Evolutionary conservation across 169 alveolate species (phyloP).

Genomic region (Cryptosporidium ubiquitum): DNA sequence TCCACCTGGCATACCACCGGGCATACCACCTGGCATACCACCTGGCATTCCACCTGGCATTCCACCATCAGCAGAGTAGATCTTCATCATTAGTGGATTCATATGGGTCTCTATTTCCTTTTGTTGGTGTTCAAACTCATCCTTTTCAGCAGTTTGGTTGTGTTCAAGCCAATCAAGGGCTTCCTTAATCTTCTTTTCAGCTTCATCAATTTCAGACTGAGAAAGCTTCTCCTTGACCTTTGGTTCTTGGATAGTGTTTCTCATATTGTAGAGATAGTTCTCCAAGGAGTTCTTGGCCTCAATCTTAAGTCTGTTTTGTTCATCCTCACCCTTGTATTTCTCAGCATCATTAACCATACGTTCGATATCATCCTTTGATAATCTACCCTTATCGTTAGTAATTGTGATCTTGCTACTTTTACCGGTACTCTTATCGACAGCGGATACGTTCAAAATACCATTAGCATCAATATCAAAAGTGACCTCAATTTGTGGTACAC

Average conservation of each 20-base stretch:
- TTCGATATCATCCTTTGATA: slow-evolving; percentile 93
- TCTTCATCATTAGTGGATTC: slow-evolving; percentile 93
- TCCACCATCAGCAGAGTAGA: slow-evolving; percentile 92
- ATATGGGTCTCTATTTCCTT: slow-evolving; percentile 95
- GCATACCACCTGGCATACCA: slow-evolving; percentile 91
- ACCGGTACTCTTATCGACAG: slow-evolving; percentile 97
- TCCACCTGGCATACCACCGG: slow-evolving; percentile 82
- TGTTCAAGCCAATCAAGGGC: slow-evolving; percentile 94
- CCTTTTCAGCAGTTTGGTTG: slow-evolving; percentile 94
- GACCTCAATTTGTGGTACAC: slow-evolving; percentile 94
- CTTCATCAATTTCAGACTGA: slow-evolving; percentile 91
- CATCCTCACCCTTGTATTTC: slow-evolving; percentile 93
- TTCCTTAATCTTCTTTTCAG: slow-evolving; percentile 88
- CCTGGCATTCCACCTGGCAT: slow-evolving; percentile 91
- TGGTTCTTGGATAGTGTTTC: slow-evolving; percentile 91
- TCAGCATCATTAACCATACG: slow-evolving; percentile 95
- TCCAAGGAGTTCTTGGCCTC: slow-evolving; percentile 94
- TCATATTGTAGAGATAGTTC: slow-evolving; percentile 90
- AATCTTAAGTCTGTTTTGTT: slow-evolving; percentile 87
- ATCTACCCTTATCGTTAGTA: slow-evolving; percentile 94
- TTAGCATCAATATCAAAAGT: slow-evolving; percentile 97
- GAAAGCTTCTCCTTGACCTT: slow-evolving; percentile 92
- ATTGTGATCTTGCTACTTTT: slow-evolving; percentile 92
- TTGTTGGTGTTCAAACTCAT: slow-evolving; percentile 92
- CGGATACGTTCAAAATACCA: slow-evolving; percentile 93